Evolutionary conservation across 2,329 filamentous ascomycete species (phyloP).

Genomic region (Aspergillus phoenicis): DNA sequence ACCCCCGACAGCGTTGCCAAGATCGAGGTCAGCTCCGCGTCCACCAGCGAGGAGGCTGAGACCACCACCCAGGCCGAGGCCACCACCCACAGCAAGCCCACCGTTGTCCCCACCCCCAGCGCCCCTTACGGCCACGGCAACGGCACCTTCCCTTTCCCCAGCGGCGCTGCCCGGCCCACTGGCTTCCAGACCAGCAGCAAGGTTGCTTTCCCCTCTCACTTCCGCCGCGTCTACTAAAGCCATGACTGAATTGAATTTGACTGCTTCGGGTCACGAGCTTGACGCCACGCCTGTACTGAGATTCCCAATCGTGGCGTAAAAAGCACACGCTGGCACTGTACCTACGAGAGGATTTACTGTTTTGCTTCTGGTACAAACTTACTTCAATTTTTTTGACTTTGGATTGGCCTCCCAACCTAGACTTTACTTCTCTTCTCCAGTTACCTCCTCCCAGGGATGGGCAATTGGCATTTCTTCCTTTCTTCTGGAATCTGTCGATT

Average conservation of each 20-base stretch:
- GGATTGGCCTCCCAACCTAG: constrained; percentile 7
- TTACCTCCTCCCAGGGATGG: constrained; percentile 4
- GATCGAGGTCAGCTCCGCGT: constrained; percentile 2
- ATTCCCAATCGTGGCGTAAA: constrained; percentile 22
- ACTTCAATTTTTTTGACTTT: background rate
- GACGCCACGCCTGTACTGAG: constrained; percentile 19
- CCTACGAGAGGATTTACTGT: constrained; percentile 23
- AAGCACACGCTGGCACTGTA: constrained; percentile 30
- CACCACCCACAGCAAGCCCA: constrained; percentile 9
- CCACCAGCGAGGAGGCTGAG: background rate
- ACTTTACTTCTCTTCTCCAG: constrained; percentile 15
- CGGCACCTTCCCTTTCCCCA: constrained; percentile 21
- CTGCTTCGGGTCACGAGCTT: background rate
- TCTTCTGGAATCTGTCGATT: constrained; percentile 9
- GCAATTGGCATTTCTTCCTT: constrained; percentile 12
- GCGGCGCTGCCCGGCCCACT: constrained; percentile 26
- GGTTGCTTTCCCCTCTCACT: constrained; percentile 25
- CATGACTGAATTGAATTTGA: constrained; percentile 4
- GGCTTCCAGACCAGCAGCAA: constrained; percentile 37
- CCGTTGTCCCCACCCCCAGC: constrained; percentile 19
- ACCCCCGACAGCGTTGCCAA: constrained; percentile 15
- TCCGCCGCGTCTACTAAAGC: constrained; percentile 30
- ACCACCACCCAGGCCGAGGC: constrained; percentile 9
- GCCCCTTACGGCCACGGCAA: constrained; percentile 20
- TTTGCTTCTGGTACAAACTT: constrained; percentile 26